Evolutionary conservation across 148 eudicot genomes (phyloP).

Genomic region (Chenopodium suecicum): DNA sequence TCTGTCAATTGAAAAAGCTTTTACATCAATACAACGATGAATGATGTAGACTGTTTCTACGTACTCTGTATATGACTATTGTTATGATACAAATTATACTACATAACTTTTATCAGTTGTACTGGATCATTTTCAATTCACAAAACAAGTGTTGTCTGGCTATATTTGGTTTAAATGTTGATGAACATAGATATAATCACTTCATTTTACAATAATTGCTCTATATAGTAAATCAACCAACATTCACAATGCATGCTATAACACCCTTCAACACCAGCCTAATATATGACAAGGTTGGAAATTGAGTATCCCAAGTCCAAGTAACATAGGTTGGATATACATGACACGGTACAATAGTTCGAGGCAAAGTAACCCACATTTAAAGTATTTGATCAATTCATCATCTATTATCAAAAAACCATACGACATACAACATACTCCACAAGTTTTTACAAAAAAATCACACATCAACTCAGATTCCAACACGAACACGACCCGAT

Average conservation of each 20-base stretch:
- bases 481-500: background rate
- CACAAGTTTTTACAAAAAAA: background rate
- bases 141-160: background rate
- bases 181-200: background rate
- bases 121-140: too few species aligned
- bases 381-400: too few species aligned
- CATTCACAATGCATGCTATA: too few species aligned
- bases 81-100: background rate
- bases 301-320: too few species aligned
- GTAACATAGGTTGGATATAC: too few species aligned
- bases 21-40: background rate
- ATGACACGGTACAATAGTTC: too few species aligned
- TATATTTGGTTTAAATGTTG: background rate
- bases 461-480: background rate
- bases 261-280: too few species aligned
- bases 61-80: too few species aligned
- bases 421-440: background rate
- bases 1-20: constrained; percentile 39
- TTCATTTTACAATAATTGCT: background rate
- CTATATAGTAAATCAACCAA: background rate
- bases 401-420: background rate
- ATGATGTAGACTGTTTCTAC: background rate
- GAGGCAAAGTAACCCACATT: too few species aligned
- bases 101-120: too few species aligned
- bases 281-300: too few species aligned